A percentile compares a stretch with the other conserved stretches of the same genome.
These are phyloP conservation scores for Exophiala sp. DNA, from an alignment of 2,329 filamentous ascomycete species.

Conservation along the genomic window DNA sequence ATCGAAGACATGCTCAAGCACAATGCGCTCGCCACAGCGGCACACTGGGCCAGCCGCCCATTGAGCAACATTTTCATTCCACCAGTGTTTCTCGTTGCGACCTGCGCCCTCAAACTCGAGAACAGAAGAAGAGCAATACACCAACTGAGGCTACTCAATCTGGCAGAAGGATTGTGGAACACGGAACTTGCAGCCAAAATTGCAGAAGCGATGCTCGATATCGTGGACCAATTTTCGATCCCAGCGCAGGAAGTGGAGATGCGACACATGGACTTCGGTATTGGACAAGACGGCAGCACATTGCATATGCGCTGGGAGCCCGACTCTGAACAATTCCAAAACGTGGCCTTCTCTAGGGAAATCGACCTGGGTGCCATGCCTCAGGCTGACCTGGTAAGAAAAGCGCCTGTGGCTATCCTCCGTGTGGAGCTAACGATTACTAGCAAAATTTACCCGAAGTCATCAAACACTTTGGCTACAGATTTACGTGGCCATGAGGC, in stretches of 20 bases:
- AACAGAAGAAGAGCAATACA: slow-evolving; percentile 10
- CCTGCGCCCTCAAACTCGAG: slow-evolving; percentile 4
- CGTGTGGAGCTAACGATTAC: background rate
- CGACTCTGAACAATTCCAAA: background rate
- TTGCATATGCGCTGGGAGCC: slow-evolving; percentile 10
- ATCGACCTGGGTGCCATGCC: background rate
- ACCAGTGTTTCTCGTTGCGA: slow-evolving; percentile 13
- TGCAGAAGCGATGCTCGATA: slow-evolving; percentile 15
- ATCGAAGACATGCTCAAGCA: slow-evolving; percentile 17
- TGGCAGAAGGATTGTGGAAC: slow-evolving; percentile 16
- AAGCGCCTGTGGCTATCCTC: background rate
- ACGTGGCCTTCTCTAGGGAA: background rate
- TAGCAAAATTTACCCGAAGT: background rate
- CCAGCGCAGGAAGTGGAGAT: background rate
- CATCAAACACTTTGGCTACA: slow-evolving; percentile 9
- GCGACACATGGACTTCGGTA: slow-evolving; percentile 3
- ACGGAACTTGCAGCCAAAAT: slow-evolving; percentile 10
- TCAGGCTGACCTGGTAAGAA: slow-evolving; percentile 1
- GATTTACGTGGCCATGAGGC: background rate
- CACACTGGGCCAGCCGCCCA: slow-evolving; percentile 1
- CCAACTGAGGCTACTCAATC: slow-evolving; percentile 5
- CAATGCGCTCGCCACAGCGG: background rate
- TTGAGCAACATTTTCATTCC: slow-evolving; percentile 7
- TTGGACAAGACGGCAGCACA: background rate
- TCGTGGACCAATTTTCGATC: slow-evolving; percentile 1